These are phyloP conservation scores for Bruguiera sexangula DNA, from an alignment of 345 rosid species.

Conservation along the genomic window DNA sequence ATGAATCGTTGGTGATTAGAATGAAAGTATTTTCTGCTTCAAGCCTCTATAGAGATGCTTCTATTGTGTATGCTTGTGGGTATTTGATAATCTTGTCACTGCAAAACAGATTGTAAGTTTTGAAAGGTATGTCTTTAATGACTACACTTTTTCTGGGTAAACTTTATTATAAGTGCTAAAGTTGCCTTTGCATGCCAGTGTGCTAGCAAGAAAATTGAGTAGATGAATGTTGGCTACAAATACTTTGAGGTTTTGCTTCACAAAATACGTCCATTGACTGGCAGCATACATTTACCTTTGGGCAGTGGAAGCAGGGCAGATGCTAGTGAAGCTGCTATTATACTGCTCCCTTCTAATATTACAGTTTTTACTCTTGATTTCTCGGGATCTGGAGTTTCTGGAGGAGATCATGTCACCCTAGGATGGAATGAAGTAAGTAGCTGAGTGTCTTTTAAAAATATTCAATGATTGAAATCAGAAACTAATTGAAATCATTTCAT, in stretches of 20 bases:
- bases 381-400: constrained; percentile 88
- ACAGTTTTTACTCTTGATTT: constrained; percentile 92
- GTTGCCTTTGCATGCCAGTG: not conserved
- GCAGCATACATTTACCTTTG: constrained; percentile 29
- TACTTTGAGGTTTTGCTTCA: not conserved
- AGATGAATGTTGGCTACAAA: not conserved
- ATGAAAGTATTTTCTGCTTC: not conserved
- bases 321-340: constrained; percentile 90
- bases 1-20: not conserved
- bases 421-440: constrained; percentile 84
- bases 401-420: constrained; percentile 80
- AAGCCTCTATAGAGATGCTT: not conserved
- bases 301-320: constrained; percentile 92
- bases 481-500: not conserved
- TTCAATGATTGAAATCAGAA: not conserved
- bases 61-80: not conserved
- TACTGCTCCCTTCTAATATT: constrained; percentile 79
- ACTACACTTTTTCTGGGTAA: constrained; percentile 1
- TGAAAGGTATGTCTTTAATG: not conserved
- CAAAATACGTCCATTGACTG: constrained; percentile 15
- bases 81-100: constrained; percentile 1
- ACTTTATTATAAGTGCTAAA: not conserved
- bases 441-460: constrained; percentile 10
- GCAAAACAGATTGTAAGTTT: not conserved
- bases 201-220: not conserved